Percentiles rank a stretch among this genome's conserved stretches.
Conservation (phyloP, 352 stramenopile genomes). For the Pythium oligandrum region DNA sequence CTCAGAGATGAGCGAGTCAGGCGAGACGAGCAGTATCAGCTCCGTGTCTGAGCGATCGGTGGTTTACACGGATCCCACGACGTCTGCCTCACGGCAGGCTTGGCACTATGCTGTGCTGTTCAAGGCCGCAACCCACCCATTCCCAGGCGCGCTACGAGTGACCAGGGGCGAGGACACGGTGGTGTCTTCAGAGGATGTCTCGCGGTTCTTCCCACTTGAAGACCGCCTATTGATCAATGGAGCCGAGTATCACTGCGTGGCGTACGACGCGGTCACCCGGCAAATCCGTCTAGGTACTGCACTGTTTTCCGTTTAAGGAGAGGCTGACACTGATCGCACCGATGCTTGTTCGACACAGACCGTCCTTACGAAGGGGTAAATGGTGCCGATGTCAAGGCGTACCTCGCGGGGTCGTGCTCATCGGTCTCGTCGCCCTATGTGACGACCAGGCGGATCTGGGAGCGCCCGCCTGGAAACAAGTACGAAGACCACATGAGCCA, state of each 20-base stretch:
- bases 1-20: constrained; percentile 4
- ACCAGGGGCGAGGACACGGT: constrained; percentile 29
- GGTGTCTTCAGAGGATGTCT: constrained; percentile 38
- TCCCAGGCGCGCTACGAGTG: constrained; percentile 47
- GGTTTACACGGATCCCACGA: constrained; percentile 25
- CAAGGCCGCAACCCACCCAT: constrained; percentile 38
- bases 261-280: constrained; percentile 33
- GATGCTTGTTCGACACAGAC: constrained; percentile 27
- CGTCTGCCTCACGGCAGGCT: constrained; percentile 28
- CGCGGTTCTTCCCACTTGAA: constrained; percentile 56
- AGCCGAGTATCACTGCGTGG: constrained; percentile 34
- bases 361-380: constrained; percentile 51
- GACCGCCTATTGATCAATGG: constrained; percentile 53
- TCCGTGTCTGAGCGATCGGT: constrained; percentile 5
- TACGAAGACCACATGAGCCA: constrained; percentile 76
- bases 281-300: constrained; percentile 39
- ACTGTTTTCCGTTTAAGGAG: background rate
- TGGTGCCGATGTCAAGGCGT: constrained; percentile 36
- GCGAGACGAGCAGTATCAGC: too few relatives aligned
- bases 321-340: too few relatives aligned
- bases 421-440: constrained; percentile 55
- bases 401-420: constrained; percentile 35
- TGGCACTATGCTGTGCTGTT: constrained; percentile 82
- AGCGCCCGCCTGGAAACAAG: constrained; percentile 77
- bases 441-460: constrained; percentile 54